phyloP scores from a whole-genome alignment of 257 asterid genomes.

The Solanum chaucha region DNA sequence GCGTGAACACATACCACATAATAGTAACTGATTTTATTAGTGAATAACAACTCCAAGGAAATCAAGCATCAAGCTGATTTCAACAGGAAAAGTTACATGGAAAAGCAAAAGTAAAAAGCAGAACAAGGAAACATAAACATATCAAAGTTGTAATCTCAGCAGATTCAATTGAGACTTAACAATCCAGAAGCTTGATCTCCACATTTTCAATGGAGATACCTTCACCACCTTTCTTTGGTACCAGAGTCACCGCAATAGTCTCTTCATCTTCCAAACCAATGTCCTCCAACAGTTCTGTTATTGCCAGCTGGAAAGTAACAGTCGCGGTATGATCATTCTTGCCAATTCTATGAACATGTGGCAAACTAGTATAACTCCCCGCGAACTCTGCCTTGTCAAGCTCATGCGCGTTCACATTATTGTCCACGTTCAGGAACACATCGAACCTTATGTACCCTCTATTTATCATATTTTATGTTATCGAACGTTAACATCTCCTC shows the following conservation, averaged over 20 bases:
- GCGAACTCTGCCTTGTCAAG: conserved; percentile 38
- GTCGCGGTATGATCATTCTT: background rate
- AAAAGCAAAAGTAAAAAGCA: background rate
- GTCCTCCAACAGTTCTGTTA: background rate
- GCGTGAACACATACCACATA: background rate
- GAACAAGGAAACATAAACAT: background rate
- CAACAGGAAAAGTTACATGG: background rate
- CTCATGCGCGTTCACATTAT: conserved; percentile 12
- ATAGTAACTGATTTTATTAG: background rate
- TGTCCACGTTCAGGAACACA: conserved; percentile 45
- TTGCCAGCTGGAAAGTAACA: background rate
- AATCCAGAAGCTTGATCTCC: background rate
- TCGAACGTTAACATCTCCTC: conserved; percentile 27
- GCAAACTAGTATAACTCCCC: conserved; percentile 40
- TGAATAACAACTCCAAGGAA: background rate
- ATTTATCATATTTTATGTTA: conserved; percentile 12
- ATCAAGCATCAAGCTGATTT: background rate
- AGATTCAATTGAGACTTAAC: background rate
- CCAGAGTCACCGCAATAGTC: background rate
- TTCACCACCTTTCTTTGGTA: background rate
- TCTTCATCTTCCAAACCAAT: background rate
- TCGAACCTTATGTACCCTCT: conserved; percentile 33
- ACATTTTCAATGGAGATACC: background rate
- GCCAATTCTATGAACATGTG: conserved; percentile 9
- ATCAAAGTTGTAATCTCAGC: background rate